phyloP scores from a whole-genome alignment of 306 rosid species.

The Carpinus fangiana region DNA sequence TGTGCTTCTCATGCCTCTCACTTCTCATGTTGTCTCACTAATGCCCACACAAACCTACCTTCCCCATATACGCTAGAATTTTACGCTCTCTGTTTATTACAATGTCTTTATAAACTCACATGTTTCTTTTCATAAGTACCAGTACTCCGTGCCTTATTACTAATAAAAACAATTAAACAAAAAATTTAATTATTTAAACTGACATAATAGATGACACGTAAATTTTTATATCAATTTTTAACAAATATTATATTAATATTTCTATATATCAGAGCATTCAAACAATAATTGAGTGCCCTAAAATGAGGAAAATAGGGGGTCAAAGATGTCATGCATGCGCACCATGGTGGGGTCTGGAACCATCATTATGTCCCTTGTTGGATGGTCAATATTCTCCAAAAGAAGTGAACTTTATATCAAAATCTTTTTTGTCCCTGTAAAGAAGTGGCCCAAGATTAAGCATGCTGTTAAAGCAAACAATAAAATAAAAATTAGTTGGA shows the following conservation, averaged over 20 bases:
- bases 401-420: neutral
- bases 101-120: too few relatives aligned
- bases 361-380: constrained; percentile 1
- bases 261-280: too few relatives aligned
- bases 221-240: too few relatives aligned
- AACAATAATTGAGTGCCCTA: neutral
- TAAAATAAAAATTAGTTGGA: neutral
- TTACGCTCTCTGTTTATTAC: neutral
- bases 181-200: too few relatives aligned
- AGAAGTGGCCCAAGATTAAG: neutral
- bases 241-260: too few relatives aligned
- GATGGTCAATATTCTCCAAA: neutral
- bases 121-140: too few relatives aligned
- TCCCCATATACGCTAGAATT: neutral
- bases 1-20: too few relatives aligned
- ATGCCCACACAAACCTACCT: neutral
- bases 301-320: neutral
- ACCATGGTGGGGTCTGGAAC: neutral
- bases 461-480: neutral
- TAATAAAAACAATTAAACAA: too few relatives aligned
- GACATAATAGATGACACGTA: too few relatives aligned
- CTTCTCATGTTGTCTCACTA: neutral
- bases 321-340: neutral
- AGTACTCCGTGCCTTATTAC: too few relatives aligned
- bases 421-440: neutral